Evolutionary conservation across 2,329 filamentous ascomycete species (phyloP).

Genomic region (Erysiphe pulchra): DNA sequence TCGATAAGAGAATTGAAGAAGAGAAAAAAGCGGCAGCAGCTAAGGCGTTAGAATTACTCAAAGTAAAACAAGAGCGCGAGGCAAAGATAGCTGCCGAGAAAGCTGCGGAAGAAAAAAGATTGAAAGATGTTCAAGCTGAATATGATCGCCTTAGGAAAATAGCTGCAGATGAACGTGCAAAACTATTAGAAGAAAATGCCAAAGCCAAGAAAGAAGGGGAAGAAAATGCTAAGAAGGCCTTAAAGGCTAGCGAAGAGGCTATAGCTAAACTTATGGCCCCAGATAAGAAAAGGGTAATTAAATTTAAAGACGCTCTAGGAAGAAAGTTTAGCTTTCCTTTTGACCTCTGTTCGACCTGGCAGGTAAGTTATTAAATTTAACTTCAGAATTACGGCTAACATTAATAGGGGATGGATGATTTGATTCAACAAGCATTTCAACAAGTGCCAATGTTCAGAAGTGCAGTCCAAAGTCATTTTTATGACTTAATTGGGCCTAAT

Average conservation of each 20-base stretch:
- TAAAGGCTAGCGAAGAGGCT: constrained; percentile 10
- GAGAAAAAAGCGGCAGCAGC: constrained; percentile 13
- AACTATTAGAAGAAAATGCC: constrained; percentile 14
- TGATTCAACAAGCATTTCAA: constrained; percentile 63
- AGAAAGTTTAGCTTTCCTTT: constrained; percentile 85
- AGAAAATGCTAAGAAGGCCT: constrained; percentile 20
- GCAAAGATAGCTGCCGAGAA: constrained; percentile 3
- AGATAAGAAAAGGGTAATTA: constrained; percentile 37
- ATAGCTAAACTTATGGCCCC: constrained; percentile 13
- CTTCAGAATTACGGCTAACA: constrained; percentile 3
- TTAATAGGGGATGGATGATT: constrained; percentile 53
- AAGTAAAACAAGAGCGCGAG: constrained; percentile 11
- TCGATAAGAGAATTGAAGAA: constrained; percentile 13
- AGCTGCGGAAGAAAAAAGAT: constrained; percentile 6
- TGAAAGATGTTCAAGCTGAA: constrained; percentile 4
- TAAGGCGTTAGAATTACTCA: constrained; percentile 11
- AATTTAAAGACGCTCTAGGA: constrained; percentile 76
- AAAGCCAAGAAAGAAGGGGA: constrained; percentile 20
- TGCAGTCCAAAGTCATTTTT: constrained; percentile 54
- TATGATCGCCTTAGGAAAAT: constrained; percentile 10
- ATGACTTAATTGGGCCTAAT: constrained; percentile 54
- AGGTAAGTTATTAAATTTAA: constrained; percentile 25
- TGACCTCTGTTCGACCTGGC: constrained; percentile 62
- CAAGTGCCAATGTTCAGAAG: constrained; percentile 54
- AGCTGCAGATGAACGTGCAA: constrained; percentile 16